Percentiles rank a stretch among this genome's conserved stretches.
These are phyloP conservation scores for Triangularia setosa DNA, from an alignment of 2,329 filamentous ascomycete genomes.

Conservation along the genomic window DNA sequence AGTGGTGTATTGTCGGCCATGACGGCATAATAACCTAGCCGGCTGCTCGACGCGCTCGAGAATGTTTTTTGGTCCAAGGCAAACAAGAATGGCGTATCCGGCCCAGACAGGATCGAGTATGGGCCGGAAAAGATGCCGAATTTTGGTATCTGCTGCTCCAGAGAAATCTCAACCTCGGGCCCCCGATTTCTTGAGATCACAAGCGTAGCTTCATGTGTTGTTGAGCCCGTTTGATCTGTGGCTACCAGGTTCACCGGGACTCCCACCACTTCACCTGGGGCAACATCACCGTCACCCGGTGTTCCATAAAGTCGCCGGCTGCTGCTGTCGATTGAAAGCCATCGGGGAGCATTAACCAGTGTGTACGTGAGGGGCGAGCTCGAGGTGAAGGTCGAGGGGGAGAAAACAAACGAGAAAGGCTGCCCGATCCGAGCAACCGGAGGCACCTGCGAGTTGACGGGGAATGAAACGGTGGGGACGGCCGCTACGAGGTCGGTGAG, in stretches of 20 bases:
- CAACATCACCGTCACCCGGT: constrained; percentile 52
- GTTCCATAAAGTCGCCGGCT: constrained; percentile 67
- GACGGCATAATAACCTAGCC: constrained; percentile 71
- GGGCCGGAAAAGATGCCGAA: constrained; percentile 60
- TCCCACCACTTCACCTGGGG: constrained; percentile 51
- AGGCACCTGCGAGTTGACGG: constrained; percentile 80
- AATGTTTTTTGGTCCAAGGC: constrained; percentile 60
- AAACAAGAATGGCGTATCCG: constrained; percentile 51
- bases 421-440: constrained; percentile 67
- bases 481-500: constrained; percentile 32
- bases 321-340: constrained; percentile 67
- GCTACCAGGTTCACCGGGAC: constrained; percentile 65
- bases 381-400: constrained; percentile 68
- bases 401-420: constrained; percentile 68
- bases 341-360: constrained; percentile 61
- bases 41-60: constrained; percentile 43
- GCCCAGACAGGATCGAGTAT: constrained; percentile 53
- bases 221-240: constrained; percentile 60
- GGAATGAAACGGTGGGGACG: constrained; percentile 54
- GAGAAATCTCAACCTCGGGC: constrained; percentile 52
- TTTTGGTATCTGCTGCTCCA: constrained; percentile 53
- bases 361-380: constrained; percentile 59
- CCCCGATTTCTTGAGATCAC: constrained; percentile 59
- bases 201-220: constrained; percentile 63
- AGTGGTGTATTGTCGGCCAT: constrained; percentile 75